Base-by-base conservation (phyloP, 2,329 filamentous ascomycete genomes). In the Aspergillus fumigatus region DNA sequence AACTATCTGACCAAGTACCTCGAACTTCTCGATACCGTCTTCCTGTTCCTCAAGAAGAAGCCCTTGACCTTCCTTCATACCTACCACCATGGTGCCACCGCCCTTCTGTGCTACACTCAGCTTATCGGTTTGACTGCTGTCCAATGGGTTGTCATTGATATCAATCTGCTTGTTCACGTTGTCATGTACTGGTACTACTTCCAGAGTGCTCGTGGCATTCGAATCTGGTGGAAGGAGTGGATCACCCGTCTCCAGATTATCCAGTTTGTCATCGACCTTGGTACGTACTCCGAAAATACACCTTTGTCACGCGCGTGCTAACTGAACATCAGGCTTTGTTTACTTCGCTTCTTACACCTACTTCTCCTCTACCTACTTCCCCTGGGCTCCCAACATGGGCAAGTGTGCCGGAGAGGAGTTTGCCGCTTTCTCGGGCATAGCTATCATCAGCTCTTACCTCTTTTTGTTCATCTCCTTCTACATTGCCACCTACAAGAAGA, bases 121-220 rank as follows among this genome's bases (percentile, higher is more conserved):
- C 86, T 97, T 64, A 88, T 96, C 70, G 93, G 93, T 65, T 85
- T 90, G 71, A 97, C 93, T 48, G 84, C 93, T 47, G 93, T 97
- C 56, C 96, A 92, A 59, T 97, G 93, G 93, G 90, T 96, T 55
- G 87, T 88, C 61, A 97, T 97, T 74, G 88, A 86, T 53, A 85
- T 97, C 68, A 97, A 97, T 84, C 80, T 97, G 71, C 86, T 85
- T 62, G 93, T 97, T 54, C 93, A 97, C 79, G 93, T 97, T 57
- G 89, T 97, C 73, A 97, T 97, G 93, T 97, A 97, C 88, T 97
- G 92, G 92, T 97, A 97, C 87, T 97, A 97, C 85, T 97, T 97
- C 88, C 93, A 97, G 84, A 93, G 90, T 72, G 92, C 93, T 54
- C 92, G 93, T 67, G 94, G 94, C 66, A 86, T 97, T 76, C 88